phyloP scores from a whole-genome alignment of 192 early-diverging fungal species.

The Linnemannia schmuckeri region DNA sequence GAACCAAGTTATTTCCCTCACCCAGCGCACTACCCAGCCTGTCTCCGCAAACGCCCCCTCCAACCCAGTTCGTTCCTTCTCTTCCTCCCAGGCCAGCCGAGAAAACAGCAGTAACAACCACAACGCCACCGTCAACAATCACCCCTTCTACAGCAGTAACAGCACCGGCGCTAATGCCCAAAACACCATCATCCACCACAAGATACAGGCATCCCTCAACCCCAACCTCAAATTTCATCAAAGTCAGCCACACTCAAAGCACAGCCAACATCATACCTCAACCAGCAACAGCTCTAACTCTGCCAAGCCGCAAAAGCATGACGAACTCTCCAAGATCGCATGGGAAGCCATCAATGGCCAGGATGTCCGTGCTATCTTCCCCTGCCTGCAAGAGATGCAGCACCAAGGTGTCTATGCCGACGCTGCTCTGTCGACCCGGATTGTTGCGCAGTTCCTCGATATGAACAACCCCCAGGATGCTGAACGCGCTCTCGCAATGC shows the following conservation, averaged over 20 bases:
- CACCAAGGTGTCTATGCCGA: conserved; percentile 47
- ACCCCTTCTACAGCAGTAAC: conserved; percentile 16
- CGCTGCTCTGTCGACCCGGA: conserved; percentile 36
- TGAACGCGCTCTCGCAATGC: conserved; percentile 30
- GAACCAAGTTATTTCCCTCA: conserved; percentile 37
- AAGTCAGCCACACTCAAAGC: not conserved
- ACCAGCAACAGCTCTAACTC: not conserved
- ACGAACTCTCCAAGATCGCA: conserved; percentile 32
- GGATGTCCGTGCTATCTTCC: conserved; percentile 44
- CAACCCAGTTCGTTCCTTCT: conserved; percentile 50
- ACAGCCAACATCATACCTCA: not conserved
- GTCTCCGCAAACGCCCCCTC: conserved; percentile 28
- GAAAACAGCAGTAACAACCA: conserved; percentile 43
- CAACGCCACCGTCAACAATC: conserved; percentile 8
- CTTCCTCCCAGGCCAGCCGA: conserved; percentile 42
- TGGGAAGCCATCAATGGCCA: conserved; percentile 49
- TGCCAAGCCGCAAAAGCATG: conserved; percentile 15
- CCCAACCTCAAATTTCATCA: conserved; percentile 25
- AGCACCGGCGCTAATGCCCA: not conserved
- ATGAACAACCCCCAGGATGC: conserved; percentile 37
- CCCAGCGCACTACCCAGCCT: conserved; percentile 40
- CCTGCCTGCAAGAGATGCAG: conserved; percentile 43
- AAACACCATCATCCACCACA: conserved; percentile 5
- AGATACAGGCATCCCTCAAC: conserved; percentile 26
- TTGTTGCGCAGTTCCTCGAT: conserved; percentile 38